A percentile compares a stretch with the other conserved stretches of the same genome.
Evolutionary conservation across 306 rosid species (phyloP).

Genomic region (Quercus alba): DNA sequence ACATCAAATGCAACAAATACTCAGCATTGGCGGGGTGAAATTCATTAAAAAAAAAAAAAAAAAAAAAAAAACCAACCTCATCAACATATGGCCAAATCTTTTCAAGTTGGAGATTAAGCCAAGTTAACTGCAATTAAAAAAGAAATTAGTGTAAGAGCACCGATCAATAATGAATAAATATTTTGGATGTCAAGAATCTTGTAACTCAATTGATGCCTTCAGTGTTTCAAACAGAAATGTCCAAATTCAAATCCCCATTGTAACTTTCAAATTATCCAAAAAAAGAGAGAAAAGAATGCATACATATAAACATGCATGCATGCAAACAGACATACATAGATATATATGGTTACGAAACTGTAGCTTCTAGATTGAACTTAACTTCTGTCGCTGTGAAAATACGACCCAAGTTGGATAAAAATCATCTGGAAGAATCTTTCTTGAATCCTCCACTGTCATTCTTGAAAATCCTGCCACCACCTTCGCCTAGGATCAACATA

Average conservation of each 20-base stretch:
- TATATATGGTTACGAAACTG: neutral
- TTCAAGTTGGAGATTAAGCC: slow-evolving; percentile 63
- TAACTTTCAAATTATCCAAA: too few relatives aligned
- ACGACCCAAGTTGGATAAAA: slow-evolving; percentile 85
- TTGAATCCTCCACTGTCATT: slow-evolving; percentile 82
- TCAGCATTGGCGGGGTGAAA: neutral
- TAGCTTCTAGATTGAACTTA: slow-evolving; percentile 34
- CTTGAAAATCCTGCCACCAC: slow-evolving; percentile 75
- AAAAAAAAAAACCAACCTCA: slow-evolving; percentile 64
- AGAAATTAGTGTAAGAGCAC: slow-evolving; percentile 24
- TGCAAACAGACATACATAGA: neutral
- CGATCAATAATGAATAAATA: neutral
- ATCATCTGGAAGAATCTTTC: slow-evolving; percentile 55
- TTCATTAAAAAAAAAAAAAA: neutral
- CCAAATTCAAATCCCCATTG: too few relatives aligned
- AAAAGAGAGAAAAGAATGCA: neutral
- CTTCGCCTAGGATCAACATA: slow-evolving; percentile 49
- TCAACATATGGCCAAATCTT: slow-evolving; percentile 82
- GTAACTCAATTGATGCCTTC: too few relatives aligned
- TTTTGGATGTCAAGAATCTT: too few relatives aligned
- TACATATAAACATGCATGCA: neutral
- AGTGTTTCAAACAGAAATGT: too few relatives aligned
- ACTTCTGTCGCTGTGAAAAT: slow-evolving; percentile 76
- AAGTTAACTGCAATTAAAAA: slow-evolving; percentile 57
- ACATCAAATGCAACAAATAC: neutral